Conservation (phyloP, 2,329 filamentous ascomycete species). For the Ophiocordyceps camponoti-rufipedis region DNA sequence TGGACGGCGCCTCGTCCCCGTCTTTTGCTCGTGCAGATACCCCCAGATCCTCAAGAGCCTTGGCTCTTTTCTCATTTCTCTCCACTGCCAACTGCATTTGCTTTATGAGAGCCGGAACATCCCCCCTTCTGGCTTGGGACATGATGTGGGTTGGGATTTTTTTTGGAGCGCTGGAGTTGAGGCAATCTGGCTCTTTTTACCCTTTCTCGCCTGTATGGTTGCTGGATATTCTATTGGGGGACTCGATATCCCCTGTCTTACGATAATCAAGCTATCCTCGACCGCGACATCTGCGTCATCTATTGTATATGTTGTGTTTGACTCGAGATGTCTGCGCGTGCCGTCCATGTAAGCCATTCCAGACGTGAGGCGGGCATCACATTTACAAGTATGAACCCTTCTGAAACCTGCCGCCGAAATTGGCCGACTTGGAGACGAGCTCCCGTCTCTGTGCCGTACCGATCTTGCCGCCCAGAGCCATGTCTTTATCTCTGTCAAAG, state of each 20-base stretch:
- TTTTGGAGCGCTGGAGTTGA: slow-evolving; percentile 16
- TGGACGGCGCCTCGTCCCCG: not conserved
- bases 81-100: not conserved
- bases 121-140: slow-evolving; percentile 5
- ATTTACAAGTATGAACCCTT: slow-evolving; percentile 46
- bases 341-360: too few species aligned
- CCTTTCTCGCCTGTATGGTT: slow-evolving; percentile 3
- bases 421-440: slow-evolving; percentile 58
- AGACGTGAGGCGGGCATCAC: not conserved
- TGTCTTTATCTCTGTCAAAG: slow-evolving; percentile 90
- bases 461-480: slow-evolving; percentile 57
- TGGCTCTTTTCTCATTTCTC: not conserved
- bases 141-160: slow-evolving; percentile 9
- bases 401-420: slow-evolving; percentile 68
- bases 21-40: not conserved
- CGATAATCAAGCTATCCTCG: not conserved
- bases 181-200: slow-evolving; percentile 10
- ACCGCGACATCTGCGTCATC: not conserved
- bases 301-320: too few species aligned
- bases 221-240: not conserved
- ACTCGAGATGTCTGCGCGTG: too few species aligned
- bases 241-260: not conserved
- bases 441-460: slow-evolving; percentile 58
- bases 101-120: slow-evolving; percentile 1
- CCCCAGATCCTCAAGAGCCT: not conserved